Percentiles rank a stretch among this genome's conserved stretches.
Conservation (phyloP, 148 eudicot species). For the Bassia scoparia region DNA sequence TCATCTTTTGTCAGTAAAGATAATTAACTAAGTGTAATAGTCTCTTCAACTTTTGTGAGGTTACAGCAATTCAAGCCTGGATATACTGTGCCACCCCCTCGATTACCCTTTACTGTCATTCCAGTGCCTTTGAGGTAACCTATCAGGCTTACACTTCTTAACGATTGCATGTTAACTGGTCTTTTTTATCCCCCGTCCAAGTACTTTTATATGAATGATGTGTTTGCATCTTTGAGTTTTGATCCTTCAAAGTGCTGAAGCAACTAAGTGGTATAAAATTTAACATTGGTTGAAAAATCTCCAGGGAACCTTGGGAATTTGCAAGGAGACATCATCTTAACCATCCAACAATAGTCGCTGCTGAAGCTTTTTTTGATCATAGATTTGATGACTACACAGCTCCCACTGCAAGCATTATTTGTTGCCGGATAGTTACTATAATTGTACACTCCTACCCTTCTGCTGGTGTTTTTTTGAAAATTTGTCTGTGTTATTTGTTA, state of each 20-base stretch:
- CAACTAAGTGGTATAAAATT: not conserved
- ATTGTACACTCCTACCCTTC: constrained; percentile 45
- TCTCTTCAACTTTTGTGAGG: constrained; percentile 23
- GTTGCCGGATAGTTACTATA: constrained; percentile 58
- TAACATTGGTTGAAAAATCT: constrained; percentile 12
- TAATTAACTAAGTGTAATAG: constrained; percentile 1
- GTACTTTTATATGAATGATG: not conserved
- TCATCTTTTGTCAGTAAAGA: not conserved
- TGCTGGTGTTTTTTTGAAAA: constrained; percentile 10
- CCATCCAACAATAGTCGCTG: constrained; percentile 36
- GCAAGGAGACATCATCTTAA: constrained; percentile 38
- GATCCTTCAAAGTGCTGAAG: not conserved
- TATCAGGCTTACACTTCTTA: not conserved
- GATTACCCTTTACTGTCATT: constrained; percentile 40
- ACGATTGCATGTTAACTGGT: not conserved
- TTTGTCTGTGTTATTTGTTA: too few species aligned
- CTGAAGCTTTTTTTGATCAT: constrained; percentile 37
- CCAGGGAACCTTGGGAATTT: constrained; percentile 70
- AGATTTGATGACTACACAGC: constrained; percentile 43
- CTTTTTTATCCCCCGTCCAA: not conserved
- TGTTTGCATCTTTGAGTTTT: not conserved
- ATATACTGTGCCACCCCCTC: constrained; percentile 65
- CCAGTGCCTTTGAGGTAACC: constrained; percentile 59
- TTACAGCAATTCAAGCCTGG: constrained; percentile 62
- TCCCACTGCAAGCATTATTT: constrained; percentile 49